Evolutionary conservation across 1,284 basidiomycete genomes (phyloP).

Genomic region (Cryptococcus sp.): DNA sequence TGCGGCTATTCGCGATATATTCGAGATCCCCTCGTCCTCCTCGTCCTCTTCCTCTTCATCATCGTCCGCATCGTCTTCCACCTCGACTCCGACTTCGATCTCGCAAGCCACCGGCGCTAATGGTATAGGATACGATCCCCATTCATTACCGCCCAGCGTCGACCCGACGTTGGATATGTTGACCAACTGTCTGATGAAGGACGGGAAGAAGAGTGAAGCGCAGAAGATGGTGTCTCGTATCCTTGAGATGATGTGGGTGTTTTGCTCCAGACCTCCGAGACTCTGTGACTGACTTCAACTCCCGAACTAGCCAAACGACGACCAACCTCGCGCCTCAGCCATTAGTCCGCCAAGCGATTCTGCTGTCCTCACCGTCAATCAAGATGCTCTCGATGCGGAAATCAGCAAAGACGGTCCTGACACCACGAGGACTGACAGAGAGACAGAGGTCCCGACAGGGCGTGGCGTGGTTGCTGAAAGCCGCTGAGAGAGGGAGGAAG

Average conservation of each 20-base stretch:
- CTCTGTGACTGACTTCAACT: too few species aligned
- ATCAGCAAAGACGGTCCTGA: slow-evolving; percentile 64
- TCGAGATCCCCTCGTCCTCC: slow-evolving; percentile 8
- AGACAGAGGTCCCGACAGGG: slow-evolving; percentile 70
- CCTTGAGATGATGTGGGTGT: slow-evolving; percentile 54
- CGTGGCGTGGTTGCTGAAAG: slow-evolving; percentile 67
- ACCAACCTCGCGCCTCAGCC: slow-evolving; percentile 74
- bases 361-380: slow-evolving; percentile 67
- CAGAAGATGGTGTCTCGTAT: slow-evolving; percentile 62
- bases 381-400: slow-evolving; percentile 58
- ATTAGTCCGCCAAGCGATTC: slow-evolving; percentile 71
- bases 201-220: slow-evolving; percentile 71
- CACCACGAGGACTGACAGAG: slow-evolving; percentile 72
- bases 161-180: slow-evolving; percentile 77
- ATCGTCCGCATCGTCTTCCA: slow-evolving; percentile 1
- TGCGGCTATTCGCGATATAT: slow-evolving; percentile 12
- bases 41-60: slow-evolving; percentile 11
- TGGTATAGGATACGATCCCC: slow-evolving; percentile 36
- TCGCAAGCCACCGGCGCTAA: not conserved
- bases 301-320: slow-evolving; percentile 65
- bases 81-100: slow-evolving; percentile 6
- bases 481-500: slow-evolving; percentile 57
- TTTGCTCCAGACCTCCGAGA: not conserved
- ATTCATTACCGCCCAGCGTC: slow-evolving; percentile 64
- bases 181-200: slow-evolving; percentile 64